Base-by-base conservation (phyloP, 345 rosid species). In the Camelina laxa region DNA sequence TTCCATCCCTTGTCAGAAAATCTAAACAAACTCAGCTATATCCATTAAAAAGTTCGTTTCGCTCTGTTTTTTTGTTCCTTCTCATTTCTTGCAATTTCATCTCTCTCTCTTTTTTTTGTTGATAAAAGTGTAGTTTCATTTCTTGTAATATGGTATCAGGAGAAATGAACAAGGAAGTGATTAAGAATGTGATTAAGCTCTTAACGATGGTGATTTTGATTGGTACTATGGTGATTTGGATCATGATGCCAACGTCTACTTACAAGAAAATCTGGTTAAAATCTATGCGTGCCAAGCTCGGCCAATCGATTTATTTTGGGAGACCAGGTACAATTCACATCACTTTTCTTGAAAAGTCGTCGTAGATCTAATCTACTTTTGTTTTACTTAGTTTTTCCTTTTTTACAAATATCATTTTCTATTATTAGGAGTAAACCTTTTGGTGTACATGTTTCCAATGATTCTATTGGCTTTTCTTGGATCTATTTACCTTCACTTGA, bases 161-260 rank as follows among this genome's bases (percentile, higher is more conserved):
- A 66, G 59, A 33, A 35, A 66, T 20, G 47, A 50, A 33, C 1
- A 47, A 17, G 5, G 27, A 59, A 6, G 36, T 48, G 65, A 60
- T 79, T 17, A 57, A 78, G 59, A 31, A 76, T 64, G 70, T 31
- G 54, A 82, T 82, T 62, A 76, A 65, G 82, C 42, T 79, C 7
- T 73, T 87, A 61, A 5, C 71, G 0, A 49, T 60, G 48, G 54
- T 64, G 30, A 67, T 91, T 15, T 76, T 77, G 68, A 36, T 83
- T 24, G 93, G 90, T 5, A 76, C 63, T 69, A 53, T 86, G 49
- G 36, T 87, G 84, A 54, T 89, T 57, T 89, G 92, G 96, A 68
- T 84, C 54, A 70, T 89, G 88, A 66, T 57, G 76, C 86, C 96
- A 27, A 87, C 92, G 15, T 73, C 69, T 31, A 83, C 82, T 11